phyloP scores from a whole-genome alignment of 805 yeast species.

The Wickerhamomyces tratensis region DNA sequence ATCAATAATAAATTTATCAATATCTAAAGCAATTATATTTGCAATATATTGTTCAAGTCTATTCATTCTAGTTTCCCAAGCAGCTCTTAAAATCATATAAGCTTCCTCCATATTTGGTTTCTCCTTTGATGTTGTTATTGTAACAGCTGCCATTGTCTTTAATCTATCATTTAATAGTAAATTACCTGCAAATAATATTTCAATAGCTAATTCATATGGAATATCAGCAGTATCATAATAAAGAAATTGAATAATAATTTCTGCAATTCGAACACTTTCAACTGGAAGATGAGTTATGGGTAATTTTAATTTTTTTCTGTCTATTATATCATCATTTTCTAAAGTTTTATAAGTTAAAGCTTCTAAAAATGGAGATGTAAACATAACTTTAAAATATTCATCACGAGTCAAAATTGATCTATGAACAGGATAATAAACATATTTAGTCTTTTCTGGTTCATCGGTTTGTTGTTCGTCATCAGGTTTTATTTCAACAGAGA shows the following conservation, averaged over 20 bases:
- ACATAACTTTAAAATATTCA: constrained; percentile 56
- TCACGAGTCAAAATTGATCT: constrained; percentile 50
- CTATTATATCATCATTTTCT: constrained; percentile 6
- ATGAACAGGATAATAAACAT: constrained; percentile 51
- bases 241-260: constrained; percentile 41
- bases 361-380: constrained; percentile 39
- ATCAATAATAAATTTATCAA: constrained; percentile 27
- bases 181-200: constrained; percentile 51
- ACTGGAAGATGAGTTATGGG: constrained; percentile 25
- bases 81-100: constrained; percentile 49
- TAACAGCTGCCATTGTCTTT: constrained; percentile 51
- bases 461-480: constrained; percentile 11
- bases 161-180: constrained; percentile 46
- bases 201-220: constrained; percentile 40
- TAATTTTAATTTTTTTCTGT: constrained; percentile 6
- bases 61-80: constrained; percentile 61
- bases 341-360: constrained; percentile 8
- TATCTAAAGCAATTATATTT: constrained; percentile 40
- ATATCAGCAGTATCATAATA: constrained; percentile 53
- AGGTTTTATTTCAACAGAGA: constrained; percentile 26
- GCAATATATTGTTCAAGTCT: constrained; percentile 59
- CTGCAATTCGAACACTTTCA: constrained; percentile 28
- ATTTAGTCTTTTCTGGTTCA: too few species aligned
- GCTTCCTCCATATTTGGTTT: constrained; percentile 26
- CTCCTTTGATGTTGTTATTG: constrained; percentile 22